Base-by-base conservation (phyloP, 495 filamentous ascomycete genomes). In the Aspergillus ostianus region DNA sequence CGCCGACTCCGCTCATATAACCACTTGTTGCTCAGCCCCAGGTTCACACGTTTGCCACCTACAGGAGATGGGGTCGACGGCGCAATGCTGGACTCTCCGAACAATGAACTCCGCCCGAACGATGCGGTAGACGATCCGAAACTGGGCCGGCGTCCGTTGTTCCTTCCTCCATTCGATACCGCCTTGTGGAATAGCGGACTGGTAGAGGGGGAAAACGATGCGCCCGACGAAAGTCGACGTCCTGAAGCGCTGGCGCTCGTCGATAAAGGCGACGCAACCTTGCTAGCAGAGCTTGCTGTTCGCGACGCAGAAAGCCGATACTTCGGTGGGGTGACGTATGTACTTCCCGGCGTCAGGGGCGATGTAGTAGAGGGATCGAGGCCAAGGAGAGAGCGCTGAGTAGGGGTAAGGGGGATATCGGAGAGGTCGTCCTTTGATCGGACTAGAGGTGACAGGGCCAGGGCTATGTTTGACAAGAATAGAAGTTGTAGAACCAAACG, bases 341-440 rank as follows among this genome's bases (percentile, higher is more conserved):
- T 81, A 36, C 77, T 80, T 4, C 77, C 80, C 0, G 90, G 86
- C 0, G 90, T 92, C 4, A 81, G 75, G 3, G 89, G 82, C n/a
- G 80, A 76, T 4, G 76, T 74, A 3, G 81, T 77, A 47, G 79
- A 86, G 6, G 91, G 90, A 53, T 89, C 83, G 10, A 98, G 85
- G 12, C 93, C 92, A 19, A 98, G 82, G 18, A 96, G 84, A 54
- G 84, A 80, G 46, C 94, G 89, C 72, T 98, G 94, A 13, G 87
- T 86, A 21, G 94, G 91, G 6, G 92, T 97, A 54, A 98, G 82
- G 60, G 94, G 86, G 51, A 98, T 95, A 70, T 98, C 93, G 63
- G 85, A 78, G 59, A 97, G 81, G 60, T 93, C 84, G 71, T 96
- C 92, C 57, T 80, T 82, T 7, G 75, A 73, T 52, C 85, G 82